These are phyloP conservation scores for Ustilago cynodontis DNA, from an alignment of 1,284 basidiomycete species.

Conservation along the genomic window DNA sequence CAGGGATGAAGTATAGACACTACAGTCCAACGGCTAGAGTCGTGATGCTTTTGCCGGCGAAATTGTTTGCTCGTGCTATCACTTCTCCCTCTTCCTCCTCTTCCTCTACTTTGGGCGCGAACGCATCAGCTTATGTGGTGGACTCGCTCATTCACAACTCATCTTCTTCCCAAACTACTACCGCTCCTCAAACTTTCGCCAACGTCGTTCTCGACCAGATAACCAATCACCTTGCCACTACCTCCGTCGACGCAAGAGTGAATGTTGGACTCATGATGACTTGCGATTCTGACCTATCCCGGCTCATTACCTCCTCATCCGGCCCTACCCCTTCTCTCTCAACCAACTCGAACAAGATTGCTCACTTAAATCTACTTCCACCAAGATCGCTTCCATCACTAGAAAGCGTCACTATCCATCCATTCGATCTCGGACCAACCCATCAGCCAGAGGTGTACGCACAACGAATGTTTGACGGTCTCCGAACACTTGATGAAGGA, in stretches of 20 bases:
- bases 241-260: neutral
- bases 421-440: constrained; percentile 75
- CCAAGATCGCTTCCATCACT: constrained; percentile 14
- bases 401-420: constrained; percentile 55
- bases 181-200: constrained; percentile 16
- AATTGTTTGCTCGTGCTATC: constrained; percentile 28
- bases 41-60: constrained; percentile 44
- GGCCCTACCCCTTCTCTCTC: constrained; percentile 4
- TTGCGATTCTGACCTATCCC: constrained; percentile 37
- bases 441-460: constrained; percentile 79
- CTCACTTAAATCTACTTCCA: constrained; percentile 24
- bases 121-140: constrained; percentile 19
- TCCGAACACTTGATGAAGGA: constrained; percentile 80
- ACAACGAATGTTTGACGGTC: constrained; percentile 85
- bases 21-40: constrained; percentile 80
- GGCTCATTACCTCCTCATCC: constrained; percentile 1
- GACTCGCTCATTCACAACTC: constrained; percentile 18
- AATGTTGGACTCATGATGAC: constrained; percentile 54
- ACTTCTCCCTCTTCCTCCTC: neutral
- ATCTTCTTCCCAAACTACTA: neutral
- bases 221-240: neutral
- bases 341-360: neutral
- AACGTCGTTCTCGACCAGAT: constrained; percentile 33
- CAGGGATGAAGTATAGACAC: constrained; percentile 99
- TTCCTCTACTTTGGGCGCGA: neutral